phyloP scores from a whole-genome alignment of 2,329 filamentous ascomycete species.

The Cyphellophora attinorum region DNA sequence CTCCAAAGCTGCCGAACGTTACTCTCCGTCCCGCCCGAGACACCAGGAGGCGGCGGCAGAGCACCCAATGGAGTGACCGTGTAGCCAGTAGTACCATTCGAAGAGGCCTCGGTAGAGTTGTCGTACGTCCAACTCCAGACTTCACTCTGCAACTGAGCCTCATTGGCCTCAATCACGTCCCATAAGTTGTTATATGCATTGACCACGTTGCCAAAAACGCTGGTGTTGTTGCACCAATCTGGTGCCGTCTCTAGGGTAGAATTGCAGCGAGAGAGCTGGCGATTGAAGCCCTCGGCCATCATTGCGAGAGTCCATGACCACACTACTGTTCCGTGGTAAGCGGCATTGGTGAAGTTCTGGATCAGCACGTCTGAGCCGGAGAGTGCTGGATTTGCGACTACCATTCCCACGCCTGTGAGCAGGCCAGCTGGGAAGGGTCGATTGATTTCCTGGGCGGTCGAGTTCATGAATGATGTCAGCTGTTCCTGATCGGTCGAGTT shows the following conservation, averaged over 20 bases:
- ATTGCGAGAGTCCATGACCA: conserved; percentile 58
- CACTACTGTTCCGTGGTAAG: conserved; percentile 56
- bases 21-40: conserved; percentile 34
- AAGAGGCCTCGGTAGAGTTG: conserved; percentile 16
- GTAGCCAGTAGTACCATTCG: conserved; percentile 24
- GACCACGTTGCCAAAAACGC: conserved; percentile 36
- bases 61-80: conserved; percentile 41
- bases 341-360: conserved; percentile 45
- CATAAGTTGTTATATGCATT: conserved; percentile 51
- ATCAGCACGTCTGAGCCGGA: conserved; percentile 38
- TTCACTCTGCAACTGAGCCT: conserved; percentile 42
- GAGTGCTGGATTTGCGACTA: conserved; percentile 54
- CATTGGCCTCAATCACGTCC: conserved; percentile 51
- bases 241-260: conserved; percentile 19
- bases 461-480: conserved; percentile 46
- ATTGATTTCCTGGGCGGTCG: conserved; percentile 48
- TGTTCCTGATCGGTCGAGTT: conserved; percentile 43
- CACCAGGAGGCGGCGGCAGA: conserved; percentile 38
- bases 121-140: conserved; percentile 55
- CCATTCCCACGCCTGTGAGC: conserved; percentile 44
- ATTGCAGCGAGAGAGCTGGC: conserved; percentile 46
- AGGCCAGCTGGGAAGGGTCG: conserved; percentile 51
- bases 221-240: conserved; percentile 41
- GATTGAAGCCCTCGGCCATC: conserved; percentile 52
- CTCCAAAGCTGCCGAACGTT: conserved; percentile 51